Base-by-base conservation (phyloP, 2,329 filamentous ascomycete genomes). In the Monosporascus sp. region DNA sequence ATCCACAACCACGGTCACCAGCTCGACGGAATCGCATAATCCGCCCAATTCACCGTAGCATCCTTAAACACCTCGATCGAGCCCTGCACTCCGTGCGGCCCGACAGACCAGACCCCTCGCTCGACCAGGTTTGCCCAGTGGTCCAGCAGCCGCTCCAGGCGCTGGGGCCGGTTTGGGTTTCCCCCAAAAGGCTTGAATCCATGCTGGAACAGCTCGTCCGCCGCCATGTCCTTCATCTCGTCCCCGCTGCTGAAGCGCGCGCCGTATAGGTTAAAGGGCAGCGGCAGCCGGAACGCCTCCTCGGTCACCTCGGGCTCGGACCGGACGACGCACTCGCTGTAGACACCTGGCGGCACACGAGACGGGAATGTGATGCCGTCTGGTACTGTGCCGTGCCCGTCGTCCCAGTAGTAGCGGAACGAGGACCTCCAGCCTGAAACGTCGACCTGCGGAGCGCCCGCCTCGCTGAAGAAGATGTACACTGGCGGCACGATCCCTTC, bases 101-200 rank as follows among this genome's bases (percentile, higher is more conserved):
- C 61, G 49, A 67, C 60, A 51, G 55, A 37, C 65, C 65, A 68
- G 39, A 62, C 39, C 6, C 61, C 61, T n/a, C 49, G 11, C 14
- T 63, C 60, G 48, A 68, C 51, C 43, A 67, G 47, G 48, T 57
- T 50, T 8, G 47, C 27, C 65, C 65, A 68, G 45, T 57, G 52
- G 15, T 62, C 59, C 1, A 68, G 55, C 43, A 68, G 50, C 27
- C 60, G 53, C 52, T 67, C 60, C 24, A 67, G 48, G 7, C 60
- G 37, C 47, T 63, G 61, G 3, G 65, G 37, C 4, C 66, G 58
- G 20, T 60, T 60, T 22, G 55, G 63, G 25, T 66, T 54, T n/a
- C 66, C 65, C 8, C 67, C 65, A 41, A 68, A 68, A 43, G 63
- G 63, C 54, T 69, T 68, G 43, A 54, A 65, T 47, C 65, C 65